phyloP scores from a whole-genome alignment of 805 yeast species.

The Metschnikowia lochheadii region DNA sequence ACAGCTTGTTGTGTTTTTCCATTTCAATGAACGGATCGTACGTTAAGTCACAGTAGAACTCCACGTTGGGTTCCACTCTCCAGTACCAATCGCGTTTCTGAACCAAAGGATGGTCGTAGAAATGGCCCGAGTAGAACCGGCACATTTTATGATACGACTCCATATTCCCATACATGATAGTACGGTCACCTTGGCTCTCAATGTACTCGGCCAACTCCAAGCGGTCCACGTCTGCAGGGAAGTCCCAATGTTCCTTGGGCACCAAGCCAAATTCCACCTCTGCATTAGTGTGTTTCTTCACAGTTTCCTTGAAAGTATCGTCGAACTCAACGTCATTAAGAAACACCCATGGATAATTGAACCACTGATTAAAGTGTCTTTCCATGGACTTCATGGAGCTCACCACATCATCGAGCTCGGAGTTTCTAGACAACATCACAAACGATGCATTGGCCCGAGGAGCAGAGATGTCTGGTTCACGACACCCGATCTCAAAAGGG shows the following conservation, averaged over 20 bases:
- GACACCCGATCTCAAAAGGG: conserved; percentile 56
- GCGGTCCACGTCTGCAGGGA: conserved; percentile 39
- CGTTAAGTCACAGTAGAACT: conserved; percentile 84
- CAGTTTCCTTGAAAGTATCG: conserved; percentile 54
- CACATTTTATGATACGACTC: conserved; percentile 93
- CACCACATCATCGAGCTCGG: conserved; percentile 74
- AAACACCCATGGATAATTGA: conserved; percentile 87
- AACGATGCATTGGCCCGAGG: conserved; percentile 77
- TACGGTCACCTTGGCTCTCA: conserved; percentile 74
- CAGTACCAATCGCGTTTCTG: conserved; percentile 82
- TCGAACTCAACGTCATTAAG: conserved; percentile 76
- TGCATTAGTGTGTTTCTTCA: conserved; percentile 52
- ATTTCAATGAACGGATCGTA: conserved; percentile 88
- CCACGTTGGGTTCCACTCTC: conserved; percentile 93
- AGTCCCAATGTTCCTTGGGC: conserved; percentile 62
- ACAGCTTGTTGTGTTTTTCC: conserved; percentile 63
- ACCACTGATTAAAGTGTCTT: conserved; percentile 91
- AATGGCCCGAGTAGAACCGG: conserved; percentile 59
- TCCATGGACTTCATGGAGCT: conserved; percentile 72
- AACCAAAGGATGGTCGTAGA: conserved; percentile 75
- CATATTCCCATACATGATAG: conserved; percentile 77
- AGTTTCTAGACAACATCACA: conserved; percentile 77
- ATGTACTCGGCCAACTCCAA: conserved; percentile 53
- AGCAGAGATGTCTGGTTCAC: conserved; percentile 35
- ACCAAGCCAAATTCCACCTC: conserved; percentile 70